Percentiles rank a stretch among this genome's conserved stretches.
phyloP scores from a whole-genome alignment of 2,329 filamentous ascomycete species.

The Fusarium sambucinum region DNA sequence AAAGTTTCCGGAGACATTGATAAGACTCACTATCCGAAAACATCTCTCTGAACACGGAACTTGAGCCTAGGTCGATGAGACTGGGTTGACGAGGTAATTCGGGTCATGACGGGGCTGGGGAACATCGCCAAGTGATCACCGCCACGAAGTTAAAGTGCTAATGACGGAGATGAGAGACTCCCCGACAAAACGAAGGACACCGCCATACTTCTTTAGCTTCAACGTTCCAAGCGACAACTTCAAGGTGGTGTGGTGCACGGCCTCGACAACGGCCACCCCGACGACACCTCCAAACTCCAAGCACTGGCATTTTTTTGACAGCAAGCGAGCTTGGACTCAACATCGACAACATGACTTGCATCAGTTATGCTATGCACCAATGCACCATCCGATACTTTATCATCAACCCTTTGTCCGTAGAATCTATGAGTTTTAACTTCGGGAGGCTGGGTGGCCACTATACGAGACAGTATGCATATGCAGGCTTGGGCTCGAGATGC shows the following conservation, averaged over 20 bases:
- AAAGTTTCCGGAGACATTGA: not conserved
- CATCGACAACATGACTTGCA: not conserved
- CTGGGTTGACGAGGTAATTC: constrained; percentile 8
- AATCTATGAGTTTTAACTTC: not conserved
- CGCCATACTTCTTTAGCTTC: not conserved
- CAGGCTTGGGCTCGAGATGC: not conserved
- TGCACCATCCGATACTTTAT: no score
- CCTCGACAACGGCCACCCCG: constrained; percentile 13
- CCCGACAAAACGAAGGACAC: not conserved
- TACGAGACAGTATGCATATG: constrained; percentile 2
- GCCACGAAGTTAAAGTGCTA: constrained; percentile 8
- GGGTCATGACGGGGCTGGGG: constrained; percentile 34
- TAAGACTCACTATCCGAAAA: not conserved
- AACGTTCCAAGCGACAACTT: not conserved
- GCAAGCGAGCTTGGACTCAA: constrained; percentile 22
- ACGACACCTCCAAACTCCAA: constrained; percentile 12
- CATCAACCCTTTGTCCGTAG: no score
- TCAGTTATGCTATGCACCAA: not conserved
- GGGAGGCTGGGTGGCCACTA: not conserved
- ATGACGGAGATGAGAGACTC: constrained; percentile 34
- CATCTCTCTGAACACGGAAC: not conserved
- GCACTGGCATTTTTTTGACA: constrained; percentile 18
- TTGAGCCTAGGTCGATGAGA: not conserved
- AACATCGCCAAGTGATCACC: constrained; percentile 29
- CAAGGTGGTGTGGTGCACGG: not conserved